Conservation (phyloP, 2,329 filamentous ascomycete species). For the Ambrosiella xylebori region DNA sequence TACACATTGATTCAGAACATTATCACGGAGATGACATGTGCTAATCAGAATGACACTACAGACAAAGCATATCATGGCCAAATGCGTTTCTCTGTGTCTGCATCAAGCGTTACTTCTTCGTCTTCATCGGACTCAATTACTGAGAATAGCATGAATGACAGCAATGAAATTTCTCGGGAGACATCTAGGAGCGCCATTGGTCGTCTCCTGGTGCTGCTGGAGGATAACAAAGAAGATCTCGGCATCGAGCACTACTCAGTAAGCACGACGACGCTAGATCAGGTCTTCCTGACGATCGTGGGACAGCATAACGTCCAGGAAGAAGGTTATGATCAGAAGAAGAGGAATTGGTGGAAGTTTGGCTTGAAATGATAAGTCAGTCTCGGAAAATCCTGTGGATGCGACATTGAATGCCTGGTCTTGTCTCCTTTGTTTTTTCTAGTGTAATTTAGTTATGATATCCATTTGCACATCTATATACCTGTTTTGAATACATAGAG, state of each 20-base stretch:
- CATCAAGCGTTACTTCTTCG: conserved; percentile 20
- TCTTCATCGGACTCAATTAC: background rate
- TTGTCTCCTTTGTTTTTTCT: background rate
- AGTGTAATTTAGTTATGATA: background rate
- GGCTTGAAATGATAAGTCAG: background rate
- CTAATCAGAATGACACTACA: conserved; percentile 4
- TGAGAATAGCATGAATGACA: background rate
- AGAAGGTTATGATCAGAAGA: conserved; percentile 37
- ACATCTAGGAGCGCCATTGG: conserved; percentile 40
- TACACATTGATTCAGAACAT: background rate
- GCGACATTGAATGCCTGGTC: background rate
- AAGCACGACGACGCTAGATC: conserved; percentile 70
- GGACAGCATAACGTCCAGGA: conserved; percentile 63
- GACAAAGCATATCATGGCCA: conserved; percentile 69
- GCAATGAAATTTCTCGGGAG: conserved; percentile 15
- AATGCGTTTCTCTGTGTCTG: conserved; percentile 63
- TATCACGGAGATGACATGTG: background rate
- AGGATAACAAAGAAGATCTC: conserved; percentile 49
- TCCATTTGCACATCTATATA: background rate
- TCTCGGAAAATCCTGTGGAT: background rate
- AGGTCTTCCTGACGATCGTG: conserved; percentile 79
- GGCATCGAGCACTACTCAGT: conserved; percentile 78
- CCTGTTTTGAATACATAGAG: background rate
- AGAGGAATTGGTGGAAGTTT: conserved; percentile 6
- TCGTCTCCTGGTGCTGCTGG: conserved; percentile 52